Evolutionary conservation across 2,329 filamentous ascomycete genomes (phyloP), one percentile per base, ranked within the genome.

Genomic region (Epichloe brachyelytri): DNA sequence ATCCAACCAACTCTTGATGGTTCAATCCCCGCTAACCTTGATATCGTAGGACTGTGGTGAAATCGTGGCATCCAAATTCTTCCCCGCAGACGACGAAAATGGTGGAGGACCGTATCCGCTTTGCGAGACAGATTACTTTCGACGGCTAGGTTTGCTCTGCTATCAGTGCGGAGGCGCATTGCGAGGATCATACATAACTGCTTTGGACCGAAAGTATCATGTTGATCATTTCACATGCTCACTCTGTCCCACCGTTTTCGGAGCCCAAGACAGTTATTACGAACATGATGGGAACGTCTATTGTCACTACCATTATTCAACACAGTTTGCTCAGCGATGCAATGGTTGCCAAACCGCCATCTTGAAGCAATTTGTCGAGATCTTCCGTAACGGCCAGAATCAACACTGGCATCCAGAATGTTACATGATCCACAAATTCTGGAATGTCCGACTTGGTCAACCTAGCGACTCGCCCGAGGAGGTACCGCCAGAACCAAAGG

Each of bases 341-440:
- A 95, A 95, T 66, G 93, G 93, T 57, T 98, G 93, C 63, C 89
- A 95, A 62, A 96, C 91, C 3, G 88, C 93, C 49, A 98, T 98
- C 56, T 75, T 98, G 43, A 98, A 98, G 71, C 93, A 98, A 66
- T 98, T 98, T 66, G 93, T 98, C 54, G 93, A 98, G 68, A 97
- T 98, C 55, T 98, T 90, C 69, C 85, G 93, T 59, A 97, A 97
- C 67, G 91, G 91, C 2, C 87, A 95, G 65, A 96, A 97, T 64
- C 93, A 98, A 63, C 93, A 98, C 66, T 98, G 93, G 93, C 93
- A 98, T 65, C 93, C 93, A 2, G 93, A 98, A 69, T 98, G 93
- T 68, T 98, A 98, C 69, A 98, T 98, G 93, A 98, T 98, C 56
- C 93, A 98, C 72, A 98, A 98, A 63, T 98, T 97, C 69, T 98